Evolutionary conservation across 164 flowering plant genomes (phyloP).

Genomic region (Magnolia sinica): DNA sequence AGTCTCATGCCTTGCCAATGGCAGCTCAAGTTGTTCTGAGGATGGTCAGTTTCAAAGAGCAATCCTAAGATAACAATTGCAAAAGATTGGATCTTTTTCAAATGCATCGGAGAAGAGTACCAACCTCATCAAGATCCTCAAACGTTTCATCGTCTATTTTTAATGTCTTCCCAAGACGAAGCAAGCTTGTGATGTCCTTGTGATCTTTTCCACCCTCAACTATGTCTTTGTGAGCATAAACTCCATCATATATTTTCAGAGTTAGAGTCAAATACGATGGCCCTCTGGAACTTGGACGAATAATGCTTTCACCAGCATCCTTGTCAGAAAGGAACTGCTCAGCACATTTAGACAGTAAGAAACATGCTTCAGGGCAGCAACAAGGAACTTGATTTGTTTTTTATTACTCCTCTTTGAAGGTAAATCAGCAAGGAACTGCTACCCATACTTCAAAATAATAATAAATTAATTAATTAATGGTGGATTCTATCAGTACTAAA

Average conservation of each 20-base stretch:
- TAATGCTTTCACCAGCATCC: slow-evolving; percentile 88
- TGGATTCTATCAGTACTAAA: not conserved
- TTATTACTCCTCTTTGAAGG: too few species aligned
- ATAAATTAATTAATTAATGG: not conserved
- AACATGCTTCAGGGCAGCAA: too few species aligned
- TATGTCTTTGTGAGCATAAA: slow-evolving; percentile 93
- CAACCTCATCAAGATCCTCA: slow-evolving; percentile 92
- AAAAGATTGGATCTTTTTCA: not conserved
- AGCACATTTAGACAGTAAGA: not conserved
- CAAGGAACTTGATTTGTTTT: too few species aligned
- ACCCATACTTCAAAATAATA: too few species aligned
- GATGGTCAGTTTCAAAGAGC: too few species aligned
- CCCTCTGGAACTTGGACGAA: slow-evolving; percentile 93
- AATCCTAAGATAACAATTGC: too few species aligned
- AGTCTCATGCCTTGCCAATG: too few species aligned
- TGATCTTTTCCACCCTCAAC: slow-evolving; percentile 89
- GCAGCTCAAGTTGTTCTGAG: too few species aligned
- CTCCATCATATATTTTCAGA: slow-evolving; percentile 83
- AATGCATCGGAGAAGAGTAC: not conserved
- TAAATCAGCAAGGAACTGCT: too few species aligned
- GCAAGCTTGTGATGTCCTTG: slow-evolving; percentile 90
- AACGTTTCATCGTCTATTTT: slow-evolving; percentile 93
- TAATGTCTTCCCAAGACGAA: slow-evolving; percentile 82
- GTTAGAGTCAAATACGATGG: slow-evolving; percentile 80
- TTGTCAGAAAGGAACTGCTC: slow-evolving; percentile 76